Evolutionary conservation across 805 yeast genomes (phyloP).

Genomic region (Maudiozyma serrabonitensis): DNA sequence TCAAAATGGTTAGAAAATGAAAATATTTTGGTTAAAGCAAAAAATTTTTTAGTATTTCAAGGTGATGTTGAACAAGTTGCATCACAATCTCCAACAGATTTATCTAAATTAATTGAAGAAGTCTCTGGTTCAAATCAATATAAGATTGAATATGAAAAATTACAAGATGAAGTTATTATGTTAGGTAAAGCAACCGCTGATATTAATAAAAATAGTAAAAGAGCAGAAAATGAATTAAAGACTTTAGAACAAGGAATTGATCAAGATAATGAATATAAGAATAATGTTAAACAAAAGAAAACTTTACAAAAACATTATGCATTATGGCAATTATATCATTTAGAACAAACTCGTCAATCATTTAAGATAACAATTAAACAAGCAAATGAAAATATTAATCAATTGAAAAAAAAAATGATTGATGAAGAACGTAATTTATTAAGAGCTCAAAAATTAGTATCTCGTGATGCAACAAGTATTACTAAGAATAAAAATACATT

Average conservation of each 20-base stretch:
- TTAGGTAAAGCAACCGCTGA: constrained; percentile 56
- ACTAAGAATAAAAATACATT: constrained; percentile 34
- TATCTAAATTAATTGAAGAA: constrained; percentile 66
- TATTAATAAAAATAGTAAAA: constrained; percentile 59
- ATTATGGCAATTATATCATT: constrained; percentile 57
- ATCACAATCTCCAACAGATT: constrained; percentile 67
- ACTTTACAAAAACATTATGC: constrained; percentile 40
- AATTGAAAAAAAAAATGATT: constrained; percentile 28
- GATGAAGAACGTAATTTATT: constrained; percentile 32
- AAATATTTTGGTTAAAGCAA: constrained; percentile 77
- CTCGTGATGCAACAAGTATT: constrained; percentile 37
- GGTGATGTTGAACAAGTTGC: constrained; percentile 96
- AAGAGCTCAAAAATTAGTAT: constrained; percentile 33
- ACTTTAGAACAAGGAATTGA: constrained; percentile 67
- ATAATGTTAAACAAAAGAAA: constrained; percentile 40
- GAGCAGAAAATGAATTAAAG: constrained; percentile 61
- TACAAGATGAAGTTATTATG: constrained; percentile 53
- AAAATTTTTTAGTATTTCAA: constrained; percentile 88
- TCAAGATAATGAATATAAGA: constrained; percentile 60
- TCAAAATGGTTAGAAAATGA: constrained; percentile 57
- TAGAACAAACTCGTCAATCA: constrained; percentile 32
- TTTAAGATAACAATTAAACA: constrained; percentile 19
- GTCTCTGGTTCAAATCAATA: constrained; percentile 73
- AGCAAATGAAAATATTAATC: constrained; percentile 22
- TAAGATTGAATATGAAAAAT: constrained; percentile 53